These are phyloP conservation scores for Neurospora sp. DNA, from an alignment of 495 filamentous ascomycete genomes.

Conservation along the genomic window DNA sequence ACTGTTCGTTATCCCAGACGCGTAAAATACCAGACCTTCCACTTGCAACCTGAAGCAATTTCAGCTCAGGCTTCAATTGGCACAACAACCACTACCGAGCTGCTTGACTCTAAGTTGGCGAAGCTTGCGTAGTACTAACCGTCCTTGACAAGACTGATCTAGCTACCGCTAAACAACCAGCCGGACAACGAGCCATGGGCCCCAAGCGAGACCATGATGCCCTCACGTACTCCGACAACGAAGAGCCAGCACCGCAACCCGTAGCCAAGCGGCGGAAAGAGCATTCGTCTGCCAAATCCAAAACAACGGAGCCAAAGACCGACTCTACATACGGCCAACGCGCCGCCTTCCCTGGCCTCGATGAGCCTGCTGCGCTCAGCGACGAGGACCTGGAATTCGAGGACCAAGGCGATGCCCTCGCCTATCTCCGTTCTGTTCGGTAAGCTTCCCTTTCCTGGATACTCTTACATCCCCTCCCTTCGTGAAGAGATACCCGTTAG, in stretches of 20 bases:
- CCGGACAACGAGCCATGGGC: conserved; percentile 10
- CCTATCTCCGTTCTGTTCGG: conserved; percentile 74
- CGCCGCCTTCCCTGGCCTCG: conserved; percentile 66
- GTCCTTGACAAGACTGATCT: not conserved
- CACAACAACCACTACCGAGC: not conserved
- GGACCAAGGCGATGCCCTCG: conserved; percentile 51
- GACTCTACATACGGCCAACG: conserved; percentile 67
- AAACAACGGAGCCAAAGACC: conserved; percentile 22
- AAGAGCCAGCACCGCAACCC: not conserved
- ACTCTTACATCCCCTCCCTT: conserved; percentile 4
- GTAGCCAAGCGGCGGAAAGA: conserved; percentile 23
- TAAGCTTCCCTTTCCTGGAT: conserved; percentile 34
- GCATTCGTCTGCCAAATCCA: conserved; percentile 11
- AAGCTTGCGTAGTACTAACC: not conserved
- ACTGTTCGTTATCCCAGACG: not conserved
- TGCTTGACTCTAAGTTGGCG: not conserved
- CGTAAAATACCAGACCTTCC: not conserved
- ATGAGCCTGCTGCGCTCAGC: conserved; percentile 26
- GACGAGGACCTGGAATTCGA: conserved; percentile 47
- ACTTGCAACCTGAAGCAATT: not conserved
- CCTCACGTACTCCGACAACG: conserved; percentile 3
- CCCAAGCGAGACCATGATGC: conserved; percentile 18
- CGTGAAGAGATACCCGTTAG: conserved; percentile 4
- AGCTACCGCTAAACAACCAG: not conserved
- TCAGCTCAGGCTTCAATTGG: not conserved